Evolutionary conservation across 352 stramenopile species (phyloP).

Genomic region (Saprolegnia diclina): DNA sequence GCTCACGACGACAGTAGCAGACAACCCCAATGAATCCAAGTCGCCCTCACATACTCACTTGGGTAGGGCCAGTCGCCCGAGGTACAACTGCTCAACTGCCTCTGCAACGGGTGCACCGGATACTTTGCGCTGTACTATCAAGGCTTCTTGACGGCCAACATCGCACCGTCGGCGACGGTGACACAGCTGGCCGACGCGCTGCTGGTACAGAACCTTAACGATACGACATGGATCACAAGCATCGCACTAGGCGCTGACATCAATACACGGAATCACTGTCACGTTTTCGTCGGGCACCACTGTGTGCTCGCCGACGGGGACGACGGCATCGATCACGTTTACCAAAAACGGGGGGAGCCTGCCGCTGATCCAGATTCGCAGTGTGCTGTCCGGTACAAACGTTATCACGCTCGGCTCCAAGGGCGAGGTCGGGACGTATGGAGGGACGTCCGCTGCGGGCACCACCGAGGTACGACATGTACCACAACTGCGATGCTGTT

Average conservation of each 20-base stretch:
- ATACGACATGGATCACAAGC: background rate
- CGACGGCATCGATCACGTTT: constrained; percentile 59
- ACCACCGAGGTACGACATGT: constrained; percentile 6
- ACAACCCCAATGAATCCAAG: constrained; percentile 4
- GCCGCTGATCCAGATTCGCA: constrained; percentile 44
- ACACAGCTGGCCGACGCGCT: constrained; percentile 42
- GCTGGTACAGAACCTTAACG: constrained; percentile 32
- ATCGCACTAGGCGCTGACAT: constrained; percentile 35
- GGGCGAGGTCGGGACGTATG: background rate
- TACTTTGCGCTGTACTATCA: constrained; percentile 62
- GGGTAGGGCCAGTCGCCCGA: constrained; percentile 31
- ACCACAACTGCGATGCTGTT: too few species aligned
- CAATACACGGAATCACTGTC: constrained; percentile 45
- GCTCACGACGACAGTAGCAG: constrained; percentile 32
- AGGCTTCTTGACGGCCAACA: constrained; percentile 48
- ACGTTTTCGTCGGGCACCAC: constrained; percentile 27
- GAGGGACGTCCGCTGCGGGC: background rate
- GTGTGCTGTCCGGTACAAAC: constrained; percentile 33
- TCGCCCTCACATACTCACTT: constrained; percentile 20
- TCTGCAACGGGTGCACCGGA: constrained; percentile 47
- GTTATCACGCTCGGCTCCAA: constrained; percentile 26
- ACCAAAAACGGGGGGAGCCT: constrained; percentile 59
- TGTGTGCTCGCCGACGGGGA: constrained; percentile 37
- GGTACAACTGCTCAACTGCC: constrained; percentile 47
- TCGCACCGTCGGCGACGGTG: constrained; percentile 36